Evolutionary conservation across 2,329 filamentous ascomycete genomes (phyloP), one percentile per base, ranked within the genome.

Genomic region (Scedosporium dehoogii): DNA sequence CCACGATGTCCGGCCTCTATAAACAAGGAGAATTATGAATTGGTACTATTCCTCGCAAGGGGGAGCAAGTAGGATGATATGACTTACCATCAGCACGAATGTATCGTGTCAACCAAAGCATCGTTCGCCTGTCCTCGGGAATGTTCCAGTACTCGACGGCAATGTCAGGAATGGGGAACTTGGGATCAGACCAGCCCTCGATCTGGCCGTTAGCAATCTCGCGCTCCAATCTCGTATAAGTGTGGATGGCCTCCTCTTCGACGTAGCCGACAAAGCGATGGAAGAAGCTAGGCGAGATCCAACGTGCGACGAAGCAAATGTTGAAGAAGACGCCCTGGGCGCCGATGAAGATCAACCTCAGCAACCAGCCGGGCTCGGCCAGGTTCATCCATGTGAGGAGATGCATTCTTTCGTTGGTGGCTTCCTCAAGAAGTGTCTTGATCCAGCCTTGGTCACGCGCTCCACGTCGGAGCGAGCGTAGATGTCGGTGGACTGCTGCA

Each of bases 241-340:
- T 99, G 71, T 96, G 84, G 1, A 97, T 93, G 7, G 94, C 94
- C 75, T 99, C 94, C 73, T 99, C 94, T 75, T 99, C 94, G 12
- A 99, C 85, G 69, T 97, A 97, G 1, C 92, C 94, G 61, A 97
- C 92, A 74, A 99, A 97, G 55, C 94, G 88, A 74, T 99, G 94
- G 70, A 90, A 93, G 66, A 91, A 93, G 65, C 87, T 86, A 6
- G 94, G 93, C 1, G 88, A 91, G 64, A 96, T 70, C 41, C 99
- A 85, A 76, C 97, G 97, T 57, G 88, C 83, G 65, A 96, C 64
- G 81, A 99, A 97, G 73, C 97, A 85, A 66, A 86, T 84, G 76
- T 99, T 99, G 83, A 96, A 97, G 81, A 96, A 97, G 68, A 97
- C 90, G 46, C 93, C 94, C 74, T 97, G 93, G 0, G 93, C 92